Percentiles rank a stretch among this genome's conserved stretches.
phyloP scores from a whole-genome alignment of 2,329 filamentous ascomycete species.

The Talaromyces piceae region DNA sequence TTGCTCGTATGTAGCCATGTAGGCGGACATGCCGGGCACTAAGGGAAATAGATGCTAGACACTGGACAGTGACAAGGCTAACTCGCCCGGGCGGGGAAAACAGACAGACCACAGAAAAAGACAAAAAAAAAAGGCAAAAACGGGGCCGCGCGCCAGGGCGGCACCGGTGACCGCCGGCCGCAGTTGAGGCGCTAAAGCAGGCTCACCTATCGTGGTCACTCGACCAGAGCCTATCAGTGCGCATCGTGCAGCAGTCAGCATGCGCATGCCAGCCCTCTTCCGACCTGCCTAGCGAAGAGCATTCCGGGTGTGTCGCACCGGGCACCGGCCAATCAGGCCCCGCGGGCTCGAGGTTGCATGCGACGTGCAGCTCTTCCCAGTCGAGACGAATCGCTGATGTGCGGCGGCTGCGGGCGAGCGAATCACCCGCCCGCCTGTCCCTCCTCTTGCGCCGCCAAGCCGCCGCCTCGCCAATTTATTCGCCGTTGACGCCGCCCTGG shows the following conservation, averaged over 20 bases:
- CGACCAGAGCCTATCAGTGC: not conserved
- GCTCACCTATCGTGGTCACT: not conserved
- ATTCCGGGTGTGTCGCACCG: no score
- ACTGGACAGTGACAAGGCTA: not conserved
- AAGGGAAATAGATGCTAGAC: no score
- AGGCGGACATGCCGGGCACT: no score
- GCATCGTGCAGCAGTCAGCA: not conserved
- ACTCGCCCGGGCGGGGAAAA: not conserved
- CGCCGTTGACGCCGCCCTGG: constrained; percentile 20
- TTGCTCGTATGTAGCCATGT: no score
- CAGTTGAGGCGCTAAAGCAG: not conserved
- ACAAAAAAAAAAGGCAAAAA: no score
- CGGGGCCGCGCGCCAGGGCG: constrained; percentile 5
- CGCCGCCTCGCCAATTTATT: constrained; percentile 16
- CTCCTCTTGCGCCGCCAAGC: not conserved
- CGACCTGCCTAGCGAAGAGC: no score
- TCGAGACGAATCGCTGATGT: not conserved
- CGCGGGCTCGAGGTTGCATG: not conserved
- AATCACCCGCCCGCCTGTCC: not conserved
- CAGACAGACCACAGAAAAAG: no score
- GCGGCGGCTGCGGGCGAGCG: constrained; percentile 7
- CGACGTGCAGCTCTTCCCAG: not conserved
- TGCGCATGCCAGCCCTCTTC: no score
- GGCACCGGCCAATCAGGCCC: not conserved
- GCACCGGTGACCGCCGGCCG: not conserved